Evolutionary conservation across 805 yeast genomes (phyloP).

Genomic region (Candida bentonensis): DNA sequence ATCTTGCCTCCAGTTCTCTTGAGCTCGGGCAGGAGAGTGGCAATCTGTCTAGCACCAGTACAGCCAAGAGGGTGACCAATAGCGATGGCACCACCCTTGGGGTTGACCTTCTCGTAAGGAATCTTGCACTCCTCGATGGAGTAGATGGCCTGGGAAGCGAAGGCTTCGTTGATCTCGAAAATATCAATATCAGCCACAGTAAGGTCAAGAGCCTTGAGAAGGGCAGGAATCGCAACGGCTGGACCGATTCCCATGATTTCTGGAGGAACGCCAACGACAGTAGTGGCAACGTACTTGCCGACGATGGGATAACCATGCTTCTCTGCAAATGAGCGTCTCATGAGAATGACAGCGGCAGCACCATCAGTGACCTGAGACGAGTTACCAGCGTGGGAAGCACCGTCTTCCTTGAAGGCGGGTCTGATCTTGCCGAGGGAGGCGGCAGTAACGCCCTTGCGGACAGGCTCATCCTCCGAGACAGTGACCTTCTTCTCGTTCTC

Average conservation of each 20-base stretch:
- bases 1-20: constrained; percentile 51
- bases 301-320: constrained; percentile 53
- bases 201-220: constrained; percentile 49
- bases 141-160: constrained; percentile 86
- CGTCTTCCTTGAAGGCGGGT: constrained; percentile 79
- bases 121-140: constrained; percentile 54
- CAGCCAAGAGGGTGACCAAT: constrained; percentile 89
- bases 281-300: constrained; percentile 69
- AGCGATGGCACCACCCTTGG: constrained; percentile 95
- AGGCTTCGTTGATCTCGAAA: constrained; percentile 90
- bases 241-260: constrained; percentile 98
- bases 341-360: constrained; percentile 77
- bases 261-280: constrained; percentile 88
- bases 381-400: constrained; percentile 89
- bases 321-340: constrained; percentile 77
- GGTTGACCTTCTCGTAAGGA: constrained; percentile 61
- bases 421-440: constrained; percentile 57
- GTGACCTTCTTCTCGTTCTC: constrained; percentile 39
- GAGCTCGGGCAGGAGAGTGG: constrained; percentile 74
- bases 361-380: constrained; percentile 95
- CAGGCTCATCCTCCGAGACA: constrained; percentile 75
- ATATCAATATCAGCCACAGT: constrained; percentile 52
- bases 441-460: constrained; percentile 75
- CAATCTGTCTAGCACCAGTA: constrained; percentile 86
- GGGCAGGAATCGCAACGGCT: constrained; percentile 83